These are phyloP conservation scores for Asparagopsis taxiformis DNA, from an alignment of 31 red algal genomes.

Conservation along the genomic window DNA sequence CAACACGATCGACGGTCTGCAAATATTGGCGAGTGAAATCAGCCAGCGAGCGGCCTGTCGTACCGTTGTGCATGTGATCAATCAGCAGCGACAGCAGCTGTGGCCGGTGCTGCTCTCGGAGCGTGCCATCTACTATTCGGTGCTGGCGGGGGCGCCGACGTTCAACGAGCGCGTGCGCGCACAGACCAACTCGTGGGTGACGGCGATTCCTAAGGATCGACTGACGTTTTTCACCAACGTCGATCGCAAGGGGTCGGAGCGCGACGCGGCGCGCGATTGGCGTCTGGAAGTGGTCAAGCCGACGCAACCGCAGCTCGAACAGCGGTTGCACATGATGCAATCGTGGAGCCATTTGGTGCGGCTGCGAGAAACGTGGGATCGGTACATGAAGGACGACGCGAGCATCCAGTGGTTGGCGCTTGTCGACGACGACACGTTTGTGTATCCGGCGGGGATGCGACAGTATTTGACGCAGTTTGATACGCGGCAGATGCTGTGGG, in stretches of 20 bases:
- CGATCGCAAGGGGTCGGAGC: slow-evolving; percentile 26
- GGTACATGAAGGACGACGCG: slow-evolving; percentile 41
- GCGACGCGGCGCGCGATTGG: slow-evolving; percentile 30
- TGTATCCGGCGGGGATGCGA: slow-evolving; percentile 59
- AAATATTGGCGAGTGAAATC: slow-evolving; percentile 20
- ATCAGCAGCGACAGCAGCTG: slow-evolving; percentile 25
- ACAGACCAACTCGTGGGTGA: slow-evolving; percentile 66
- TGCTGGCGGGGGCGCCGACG: slow-evolving; percentile 68
- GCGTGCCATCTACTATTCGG: slow-evolving; percentile 47
- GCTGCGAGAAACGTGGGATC: slow-evolving; percentile 68
- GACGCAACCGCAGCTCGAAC: slow-evolving; percentile 44
- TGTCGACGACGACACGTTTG: slow-evolving; percentile 87
- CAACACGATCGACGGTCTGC: slow-evolving; percentile 22
- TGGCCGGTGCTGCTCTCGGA: slow-evolving; percentile 18
- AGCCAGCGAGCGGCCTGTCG: slow-evolving; percentile 28
- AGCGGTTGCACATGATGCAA: slow-evolving; percentile 48
- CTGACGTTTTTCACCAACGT: slow-evolving; percentile 62
- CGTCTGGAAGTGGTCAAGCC: slow-evolving; percentile 61
- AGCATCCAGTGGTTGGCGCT: slow-evolving; percentile 74
- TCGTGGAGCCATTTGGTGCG: slow-evolving; percentile 90
- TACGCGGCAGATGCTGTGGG: slow-evolving; percentile 41
- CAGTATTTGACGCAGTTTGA: slow-evolving; percentile 60
- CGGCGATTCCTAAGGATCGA: slow-evolving; percentile 47
- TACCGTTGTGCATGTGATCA: slow-evolving; percentile 35
- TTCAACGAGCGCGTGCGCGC: slow-evolving; percentile 54